Percentiles rank a stretch among this genome's conserved stretches.
Conservation (phyloP, 768 basidiomycete genomes). For the Macrolepiota albuminosa region DNA sequence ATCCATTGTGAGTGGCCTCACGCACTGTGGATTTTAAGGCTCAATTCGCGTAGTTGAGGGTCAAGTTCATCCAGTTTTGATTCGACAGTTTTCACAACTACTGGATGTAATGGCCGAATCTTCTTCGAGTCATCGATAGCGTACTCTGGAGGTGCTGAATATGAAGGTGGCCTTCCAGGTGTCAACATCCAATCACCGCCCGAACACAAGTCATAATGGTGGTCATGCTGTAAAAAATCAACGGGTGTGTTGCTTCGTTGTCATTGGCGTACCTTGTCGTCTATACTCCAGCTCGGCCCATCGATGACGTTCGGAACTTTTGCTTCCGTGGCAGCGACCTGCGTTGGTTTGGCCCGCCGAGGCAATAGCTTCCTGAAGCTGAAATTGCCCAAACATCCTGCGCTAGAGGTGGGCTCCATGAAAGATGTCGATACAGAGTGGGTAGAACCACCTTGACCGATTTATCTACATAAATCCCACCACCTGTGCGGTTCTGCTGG, state of each 20-base stretch:
- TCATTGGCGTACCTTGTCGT: constrained; percentile 3
- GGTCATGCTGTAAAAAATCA: neutral
- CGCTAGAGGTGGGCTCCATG: constrained; percentile 1
- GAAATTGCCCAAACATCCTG: constrained; percentile 14
- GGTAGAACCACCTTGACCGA: neutral
- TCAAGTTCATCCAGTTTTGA: constrained; percentile 45
- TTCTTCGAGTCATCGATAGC: constrained; percentile 10
- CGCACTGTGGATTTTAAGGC: constrained; percentile 70
- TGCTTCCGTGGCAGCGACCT: neutral
- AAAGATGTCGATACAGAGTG: neutral
- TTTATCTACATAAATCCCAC: neutral
- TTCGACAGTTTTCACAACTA: constrained; percentile 52
- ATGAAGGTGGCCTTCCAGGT: constrained; percentile 37
- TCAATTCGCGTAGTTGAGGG: constrained; percentile 54
- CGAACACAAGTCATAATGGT: constrained; percentile 4
- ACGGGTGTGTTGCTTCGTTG: neutral
- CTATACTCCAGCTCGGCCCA: neutral
- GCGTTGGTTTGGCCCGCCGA: neutral
- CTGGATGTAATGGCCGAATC: constrained; percentile 19
- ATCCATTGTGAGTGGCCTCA: neutral
- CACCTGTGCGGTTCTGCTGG: neutral
- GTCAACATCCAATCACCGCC: constrained; percentile 22
- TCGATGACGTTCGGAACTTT: neutral
- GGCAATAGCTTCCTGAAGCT: constrained; percentile 6
- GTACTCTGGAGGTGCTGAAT: constrained; percentile 20